Evolutionary conservation across 345 rosid species (phyloP), one percentile per base, ranked within the genome.

Genomic region (Pseudoturritis turrita): DNA sequence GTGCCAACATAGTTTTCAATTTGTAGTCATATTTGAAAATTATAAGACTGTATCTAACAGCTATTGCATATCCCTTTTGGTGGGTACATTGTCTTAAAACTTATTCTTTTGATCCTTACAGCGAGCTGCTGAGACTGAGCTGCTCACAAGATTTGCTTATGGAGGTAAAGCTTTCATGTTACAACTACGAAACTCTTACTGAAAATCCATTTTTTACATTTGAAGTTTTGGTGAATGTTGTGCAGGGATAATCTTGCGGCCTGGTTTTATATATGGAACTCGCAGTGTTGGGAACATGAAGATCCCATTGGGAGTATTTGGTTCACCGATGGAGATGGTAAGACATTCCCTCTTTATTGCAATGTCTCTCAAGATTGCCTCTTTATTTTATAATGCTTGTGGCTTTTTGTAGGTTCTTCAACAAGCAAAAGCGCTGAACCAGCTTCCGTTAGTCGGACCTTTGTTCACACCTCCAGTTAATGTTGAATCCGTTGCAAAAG

Each of bases 121-220:
- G 97, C 87, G 87, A 76, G 96, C 98, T 78, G 90, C 98, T 51
- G 99, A 95, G 75, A 89, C 96, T 4, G 97, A 95, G 83, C 79
- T 95, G 70, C 85, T 88, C 79, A 88, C 87, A 51, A 92, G 85
- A 81, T 95, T 88, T 79, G 85, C 98, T 22, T 92, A 91, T 64
- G 97, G 91, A 78, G 99, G 99, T 92, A 78, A 63, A 35, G 61
- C 47, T 75, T 72, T 22, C 63, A 31, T 33, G 36, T 40, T 43
- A 41, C 29, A 46, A 14, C 15, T 13, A 57, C 28, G 0, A 51
- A 65, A 65, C 31, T 31, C 51, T 46, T 37, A 57, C 31, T 26
- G 69, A 44, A 11, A 5, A 13, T 23, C 1, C 0, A 4, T 21
- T 19, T 46, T 6, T 39, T 10, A 57, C 39, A 25, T 18, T 19